phyloP scores from a whole-genome alignment of 306 rosid species.

The Glycyrrhiza uralensis region DNA sequence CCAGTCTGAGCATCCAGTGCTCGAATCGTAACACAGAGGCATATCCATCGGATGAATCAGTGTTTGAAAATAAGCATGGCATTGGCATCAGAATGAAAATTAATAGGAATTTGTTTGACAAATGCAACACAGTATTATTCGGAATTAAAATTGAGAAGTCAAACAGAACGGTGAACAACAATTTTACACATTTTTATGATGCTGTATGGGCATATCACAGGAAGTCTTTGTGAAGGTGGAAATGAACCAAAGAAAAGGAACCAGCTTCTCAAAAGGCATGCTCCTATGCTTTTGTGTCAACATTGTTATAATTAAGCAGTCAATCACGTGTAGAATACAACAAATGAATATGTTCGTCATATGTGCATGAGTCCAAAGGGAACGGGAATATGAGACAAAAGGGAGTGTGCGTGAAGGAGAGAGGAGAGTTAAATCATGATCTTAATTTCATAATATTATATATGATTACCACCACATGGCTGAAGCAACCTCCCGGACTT shows the following conservation, averaged over 20 bases:
- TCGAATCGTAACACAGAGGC: too few species aligned
- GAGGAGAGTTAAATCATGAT: constrained; percentile 17
- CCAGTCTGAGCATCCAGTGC: too few species aligned
- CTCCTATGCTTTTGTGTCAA: background rate
- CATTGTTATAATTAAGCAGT: background rate
- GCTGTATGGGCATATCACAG: background rate
- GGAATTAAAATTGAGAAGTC: background rate
- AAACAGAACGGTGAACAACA: background rate
- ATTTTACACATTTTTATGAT: background rate
- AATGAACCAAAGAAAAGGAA: background rate
- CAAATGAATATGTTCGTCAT: too few species aligned
- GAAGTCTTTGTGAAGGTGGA: background rate
- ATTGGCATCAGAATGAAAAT: background rate
- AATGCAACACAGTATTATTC: background rate
- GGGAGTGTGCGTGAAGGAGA: too few species aligned
- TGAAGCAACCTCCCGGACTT: constrained; percentile 62
- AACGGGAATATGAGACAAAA: too few species aligned
- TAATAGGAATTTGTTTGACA: background rate
- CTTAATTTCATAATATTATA: background rate
- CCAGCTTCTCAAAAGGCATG: background rate
- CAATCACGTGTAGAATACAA: too few species aligned
- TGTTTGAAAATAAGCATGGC: background rate
- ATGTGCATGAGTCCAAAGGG: too few species aligned
- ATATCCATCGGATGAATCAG: too few species aligned
- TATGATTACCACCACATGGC: constrained; percentile 58